A percentile compares a stretch with the other conserved stretches of the same genome.
These are phyloP conservation scores for Ceratocystis cubensis DNA, from an alignment of 2,329 filamentous ascomycete species.

Conservation along the genomic window DNA sequence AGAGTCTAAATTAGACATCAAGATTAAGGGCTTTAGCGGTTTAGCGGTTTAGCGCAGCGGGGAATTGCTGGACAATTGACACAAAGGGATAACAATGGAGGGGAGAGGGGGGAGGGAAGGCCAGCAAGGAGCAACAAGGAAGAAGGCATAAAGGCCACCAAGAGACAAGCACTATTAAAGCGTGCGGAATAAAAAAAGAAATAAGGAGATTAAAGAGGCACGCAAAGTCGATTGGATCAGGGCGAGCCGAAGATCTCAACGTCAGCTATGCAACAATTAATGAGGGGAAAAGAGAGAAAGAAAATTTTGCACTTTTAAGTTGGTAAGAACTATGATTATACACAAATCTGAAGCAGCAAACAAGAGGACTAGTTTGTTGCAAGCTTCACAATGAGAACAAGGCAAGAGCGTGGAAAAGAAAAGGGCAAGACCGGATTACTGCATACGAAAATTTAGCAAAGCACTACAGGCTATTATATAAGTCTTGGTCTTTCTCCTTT, in stretches of 20 bases:
- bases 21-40: neutral
- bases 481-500: neutral
- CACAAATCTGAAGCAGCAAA: neutral
- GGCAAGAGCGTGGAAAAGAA: neutral
- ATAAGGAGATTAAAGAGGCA: neutral
- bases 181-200: neutral
- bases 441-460: neutral
- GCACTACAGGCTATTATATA: neutral
- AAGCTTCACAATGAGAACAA: neutral
- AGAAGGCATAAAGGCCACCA: neutral
- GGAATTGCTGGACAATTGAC: slow-evolving; percentile 5
- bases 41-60: neutral
- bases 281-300: neutral
- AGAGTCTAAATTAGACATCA: neutral
- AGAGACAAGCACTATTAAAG: slow-evolving; percentile 7
- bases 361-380: neutral
- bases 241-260: neutral
- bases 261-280: neutral
- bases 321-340: neutral
- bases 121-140: neutral
- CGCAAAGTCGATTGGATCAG: neutral
- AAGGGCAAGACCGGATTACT: neutral
- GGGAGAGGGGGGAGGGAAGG: neutral
- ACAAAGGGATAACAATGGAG: slow-evolving; percentile 6
- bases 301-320: neutral